Evolutionary conservation across 371 early-diverging fungal genomes (phyloP), one percentile per base, ranked within the genome.

Genomic region (Syncephalastrum monosporum): DNA sequence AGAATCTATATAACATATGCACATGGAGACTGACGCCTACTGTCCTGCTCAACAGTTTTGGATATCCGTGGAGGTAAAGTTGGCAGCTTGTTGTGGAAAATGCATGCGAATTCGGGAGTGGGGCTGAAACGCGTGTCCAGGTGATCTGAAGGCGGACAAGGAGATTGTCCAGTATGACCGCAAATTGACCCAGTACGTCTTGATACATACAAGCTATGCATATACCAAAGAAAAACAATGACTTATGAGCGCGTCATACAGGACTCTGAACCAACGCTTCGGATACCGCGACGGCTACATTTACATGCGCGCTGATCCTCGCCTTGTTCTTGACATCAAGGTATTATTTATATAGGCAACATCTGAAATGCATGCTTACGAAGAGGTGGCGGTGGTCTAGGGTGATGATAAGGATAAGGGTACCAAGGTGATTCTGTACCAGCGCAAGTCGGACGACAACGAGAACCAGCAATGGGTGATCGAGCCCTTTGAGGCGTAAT

Each of bases 181-280:
- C 42, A 79, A 79, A 41, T 57, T 59, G 57, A 75, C 75, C 27
- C 63, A 60, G 75, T 71, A 75, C 59, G 63, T 19, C 45, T 38
- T 41, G 62, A 16, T 59, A 33, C 38, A 33, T 33, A 10, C 38
- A 12, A 10, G 10, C 38, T 33, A 2, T 33, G 24, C 5, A 41
- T 15, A 25, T 33, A 33, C 12, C 29, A 3, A 29, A 3, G 29
- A 33, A 33, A 33, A 33, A 12, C 7, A 5, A 48, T 67, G 1
- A 33, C 29, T 0, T 67, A 69, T 16, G 42, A 6, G 15, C 51
- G 25, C 51, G 23, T 47, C 14, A 25, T 50, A 17, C 56, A 74
- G 74, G 67, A 60, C 79, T 21, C 68, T 72, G 15, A 75, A 79
- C 48, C 80, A 76, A 56, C 63, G 80, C 48, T 79, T 69, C 62